Conservation (phyloP, 192 early-diverging fungal genomes). For the Backusella tuberculispora region DNA sequence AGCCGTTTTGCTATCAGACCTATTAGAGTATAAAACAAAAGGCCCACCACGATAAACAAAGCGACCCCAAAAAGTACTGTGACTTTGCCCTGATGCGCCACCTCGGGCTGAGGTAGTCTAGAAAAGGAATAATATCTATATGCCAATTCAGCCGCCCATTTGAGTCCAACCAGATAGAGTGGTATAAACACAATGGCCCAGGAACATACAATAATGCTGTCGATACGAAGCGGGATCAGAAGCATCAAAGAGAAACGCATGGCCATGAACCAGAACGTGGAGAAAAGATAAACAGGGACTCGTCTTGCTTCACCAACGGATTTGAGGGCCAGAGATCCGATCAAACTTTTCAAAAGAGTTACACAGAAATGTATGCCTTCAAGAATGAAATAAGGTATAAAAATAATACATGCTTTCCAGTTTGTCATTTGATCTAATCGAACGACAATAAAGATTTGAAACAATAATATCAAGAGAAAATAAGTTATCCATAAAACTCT, state of each 20-base stretch:
- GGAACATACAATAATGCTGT: conserved; percentile 53
- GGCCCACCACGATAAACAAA: conserved; percentile 52
- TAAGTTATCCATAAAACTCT: conserved; percentile 29
- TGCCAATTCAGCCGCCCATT: conserved; percentile 56
- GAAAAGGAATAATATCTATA: conserved; percentile 43
- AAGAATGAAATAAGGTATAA: conserved; percentile 83
- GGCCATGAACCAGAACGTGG: conserved; percentile 66
- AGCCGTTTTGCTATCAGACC: conserved; percentile 57
- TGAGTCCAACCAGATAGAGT: conserved; percentile 62
- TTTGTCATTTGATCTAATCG: conserved; percentile 65
- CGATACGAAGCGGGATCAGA: conserved; percentile 69
- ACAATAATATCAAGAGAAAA: conserved; percentile 61
- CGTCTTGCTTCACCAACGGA: conserved; percentile 10
- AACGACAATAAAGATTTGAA: conserved; percentile 80
- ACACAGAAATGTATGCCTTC: conserved; percentile 70
- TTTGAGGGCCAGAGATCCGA: conserved; percentile 4
- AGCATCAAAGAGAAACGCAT: conserved; percentile 70
- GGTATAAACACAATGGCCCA: conserved; percentile 76
- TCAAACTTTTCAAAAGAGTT: conserved; percentile 5
- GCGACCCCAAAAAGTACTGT: conserved; percentile 47
- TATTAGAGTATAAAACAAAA: conserved; percentile 55
- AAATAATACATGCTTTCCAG: conserved; percentile 70
- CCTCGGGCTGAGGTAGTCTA: conserved; percentile 46
- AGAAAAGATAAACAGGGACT: conserved; percentile 40
- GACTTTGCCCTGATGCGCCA: conserved; percentile 50